phyloP scores from a whole-genome alignment of 805 yeast species.

The Candida boidinii region DNA sequence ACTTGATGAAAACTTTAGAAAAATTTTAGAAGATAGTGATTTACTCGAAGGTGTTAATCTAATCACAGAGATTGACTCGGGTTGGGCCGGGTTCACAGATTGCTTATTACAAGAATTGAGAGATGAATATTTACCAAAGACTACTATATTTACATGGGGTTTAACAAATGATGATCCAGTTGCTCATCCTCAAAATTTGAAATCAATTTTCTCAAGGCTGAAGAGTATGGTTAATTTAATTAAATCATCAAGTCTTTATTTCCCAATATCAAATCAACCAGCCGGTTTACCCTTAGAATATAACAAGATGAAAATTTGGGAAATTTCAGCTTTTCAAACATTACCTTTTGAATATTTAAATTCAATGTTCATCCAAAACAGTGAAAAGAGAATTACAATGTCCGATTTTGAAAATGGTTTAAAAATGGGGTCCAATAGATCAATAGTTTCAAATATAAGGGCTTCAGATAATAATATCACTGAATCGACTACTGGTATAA shows the following conservation, averaged over 20 bases:
- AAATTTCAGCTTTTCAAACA: constrained; percentile 27
- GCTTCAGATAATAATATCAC: no score
- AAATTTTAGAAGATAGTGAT: constrained; percentile 69
- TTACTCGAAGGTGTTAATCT: constrained; percentile 61
- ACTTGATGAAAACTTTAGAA: constrained; percentile 51
- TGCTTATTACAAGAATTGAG: constrained; percentile 42
- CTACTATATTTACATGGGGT: constrained; percentile 39
- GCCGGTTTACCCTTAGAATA: constrained; percentile 12
- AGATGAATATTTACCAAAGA: constrained; percentile 62
- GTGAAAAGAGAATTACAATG: constrained; percentile 27
- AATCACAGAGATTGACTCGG: constrained; percentile 61
- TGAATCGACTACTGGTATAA: no score
- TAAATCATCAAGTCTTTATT: constrained; percentile 39
- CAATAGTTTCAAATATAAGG: constrained; percentile 34
- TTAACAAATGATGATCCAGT: constrained; percentile 5
- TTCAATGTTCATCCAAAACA: constrained; percentile 29
- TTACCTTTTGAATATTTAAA: constrained; percentile 38
- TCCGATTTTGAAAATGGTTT: constrained; percentile 33
- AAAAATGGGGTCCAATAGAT: constrained; percentile 31
- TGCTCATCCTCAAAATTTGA: constrained; percentile 6
- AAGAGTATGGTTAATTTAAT: constrained; percentile 36
- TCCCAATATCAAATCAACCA: constrained; percentile 39
- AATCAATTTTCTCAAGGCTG: constrained; percentile 30
- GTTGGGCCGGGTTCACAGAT: constrained; percentile 76
- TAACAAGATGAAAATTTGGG: constrained; percentile 32